Percentiles rank a stretch among this genome's conserved stretches.
Evolutionary conservation across 306 rosid species (phyloP).

Genomic region (Quercus cerris): DNA sequence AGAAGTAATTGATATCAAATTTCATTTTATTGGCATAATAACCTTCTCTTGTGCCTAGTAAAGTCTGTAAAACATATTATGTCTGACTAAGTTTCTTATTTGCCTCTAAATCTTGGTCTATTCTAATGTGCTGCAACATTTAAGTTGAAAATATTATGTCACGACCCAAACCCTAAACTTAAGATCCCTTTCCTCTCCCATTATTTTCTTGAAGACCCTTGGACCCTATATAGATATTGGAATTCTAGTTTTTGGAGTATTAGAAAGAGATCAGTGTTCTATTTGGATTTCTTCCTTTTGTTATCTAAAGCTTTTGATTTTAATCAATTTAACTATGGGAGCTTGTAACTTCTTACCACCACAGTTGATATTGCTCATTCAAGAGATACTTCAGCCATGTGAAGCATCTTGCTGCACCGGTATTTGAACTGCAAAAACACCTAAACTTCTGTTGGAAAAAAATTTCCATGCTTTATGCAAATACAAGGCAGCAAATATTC

Average conservation of each 20-base stretch:
- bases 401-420: background rate
- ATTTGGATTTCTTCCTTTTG: background rate
- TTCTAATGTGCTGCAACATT: too few relatives aligned
- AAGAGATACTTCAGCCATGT: background rate
- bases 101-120: too few relatives aligned
- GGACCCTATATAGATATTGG: background rate
- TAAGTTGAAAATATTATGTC: too few relatives aligned
- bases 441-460: background rate
- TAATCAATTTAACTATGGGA: background rate
- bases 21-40: too few relatives aligned
- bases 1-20: too few relatives aligned
- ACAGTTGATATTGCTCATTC: background rate
- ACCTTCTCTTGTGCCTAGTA: too few relatives aligned
- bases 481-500: background rate
- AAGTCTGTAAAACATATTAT: too few relatives aligned
- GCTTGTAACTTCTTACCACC: background rate
- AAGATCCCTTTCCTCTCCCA: too few relatives aligned
- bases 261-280: too few relatives aligned
- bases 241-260: background rate
- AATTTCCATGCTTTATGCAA: background rate
- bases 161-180: too few relatives aligned
- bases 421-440: background rate
- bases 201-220: too few relatives aligned
- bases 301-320: background rate
- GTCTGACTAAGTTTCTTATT: too few relatives aligned